Evolutionary conservation across 73 alveolate species (phyloP), one percentile per base, ranked within the genome.

Genomic region (Paraurostyla sp.): DNA sequence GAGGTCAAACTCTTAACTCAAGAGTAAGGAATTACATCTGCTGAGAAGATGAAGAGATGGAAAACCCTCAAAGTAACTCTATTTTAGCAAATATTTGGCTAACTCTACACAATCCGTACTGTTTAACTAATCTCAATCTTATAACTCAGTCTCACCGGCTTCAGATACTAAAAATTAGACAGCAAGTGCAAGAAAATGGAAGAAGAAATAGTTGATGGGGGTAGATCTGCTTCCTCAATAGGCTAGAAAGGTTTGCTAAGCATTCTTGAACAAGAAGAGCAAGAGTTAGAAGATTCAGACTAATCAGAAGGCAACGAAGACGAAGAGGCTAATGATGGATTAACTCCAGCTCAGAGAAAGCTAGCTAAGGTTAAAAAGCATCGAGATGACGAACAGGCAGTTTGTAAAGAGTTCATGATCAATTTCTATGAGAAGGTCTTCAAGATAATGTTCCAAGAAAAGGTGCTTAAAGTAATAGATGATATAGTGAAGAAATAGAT

Each of bases 101-200:
- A 65, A 22, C 40, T 65, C 1, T 65, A 65, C 23, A 0, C 41
- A 16, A 65, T 58, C 32, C 35, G 82, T 38, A 38, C 41, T 38
- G 46, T 38, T 22, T 30, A 65, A 4, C 36, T 65, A 22, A 6
- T 65, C 1, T 65, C 82, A 7, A 36, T 30, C 16, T 38, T 65
- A 1, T 22, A 65, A 40, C 6, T 65, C 0, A 65, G 50, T 65
- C 13, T 65, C 42, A 65, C 82, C 41, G 82, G 82, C 40, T n/a
- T n/a, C n/a, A n/a, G n/a, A n/a, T n/a, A n/a, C n/a, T n/a, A n/a
- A n/a, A 65, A 58, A 65, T 3, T 15, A 15, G 35, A 38, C 25
- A 65, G 82, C 18, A 9, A 38, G 23, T 18, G 82, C 41, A 58
- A 65, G 82, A 65, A 65, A 40, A 65, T 38, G 36, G 41, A 38